Percentiles rank a stretch among this genome's conserved stretches.
phyloP scores from a whole-genome alignment of 352 stramenopile species.

The Phytophthora podocarpi region DNA sequence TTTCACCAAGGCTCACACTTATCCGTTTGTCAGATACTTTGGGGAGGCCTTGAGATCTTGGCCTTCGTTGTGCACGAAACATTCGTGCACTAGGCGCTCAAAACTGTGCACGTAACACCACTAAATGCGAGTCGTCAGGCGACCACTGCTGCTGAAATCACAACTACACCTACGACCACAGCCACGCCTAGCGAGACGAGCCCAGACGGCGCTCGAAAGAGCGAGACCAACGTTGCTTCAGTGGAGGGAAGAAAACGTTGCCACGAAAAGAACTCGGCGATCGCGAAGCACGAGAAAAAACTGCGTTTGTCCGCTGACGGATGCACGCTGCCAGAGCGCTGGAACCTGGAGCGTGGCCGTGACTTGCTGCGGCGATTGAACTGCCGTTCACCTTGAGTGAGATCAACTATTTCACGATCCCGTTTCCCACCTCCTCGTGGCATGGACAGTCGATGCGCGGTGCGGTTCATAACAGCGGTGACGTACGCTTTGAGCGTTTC shows the following conservation, averaged over 20 bases:
- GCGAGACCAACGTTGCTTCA: not conserved
- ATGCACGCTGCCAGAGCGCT: not conserved
- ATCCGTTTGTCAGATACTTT: too few relatives aligned
- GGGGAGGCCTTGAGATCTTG: too few relatives aligned
- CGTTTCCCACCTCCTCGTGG: not conserved
- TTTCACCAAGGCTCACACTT: too few relatives aligned
- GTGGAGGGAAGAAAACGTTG: not conserved
- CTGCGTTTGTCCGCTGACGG: not conserved
- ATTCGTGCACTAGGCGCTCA: too few relatives aligned
- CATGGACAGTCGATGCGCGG: not conserved
- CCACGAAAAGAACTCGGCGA: not conserved
- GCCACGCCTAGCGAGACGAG: not conserved
- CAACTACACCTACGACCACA: too few relatives aligned
- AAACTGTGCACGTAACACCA: too few relatives aligned
- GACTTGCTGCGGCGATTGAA: not conserved
- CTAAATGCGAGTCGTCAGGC: too few relatives aligned
- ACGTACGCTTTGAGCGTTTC: conserved; percentile 12
- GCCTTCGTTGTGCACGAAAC: too few relatives aligned
- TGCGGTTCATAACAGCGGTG: not conserved
- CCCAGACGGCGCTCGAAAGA: not conserved
- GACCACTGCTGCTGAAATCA: too few relatives aligned
- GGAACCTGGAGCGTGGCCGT: not conserved
- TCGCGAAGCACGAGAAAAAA: not conserved
- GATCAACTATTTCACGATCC: not conserved
- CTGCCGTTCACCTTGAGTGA: not conserved